Evolutionary conservation across 495 filamentous ascomycete genomes (phyloP).

Genomic region (Pyrenula massariospora): DNA sequence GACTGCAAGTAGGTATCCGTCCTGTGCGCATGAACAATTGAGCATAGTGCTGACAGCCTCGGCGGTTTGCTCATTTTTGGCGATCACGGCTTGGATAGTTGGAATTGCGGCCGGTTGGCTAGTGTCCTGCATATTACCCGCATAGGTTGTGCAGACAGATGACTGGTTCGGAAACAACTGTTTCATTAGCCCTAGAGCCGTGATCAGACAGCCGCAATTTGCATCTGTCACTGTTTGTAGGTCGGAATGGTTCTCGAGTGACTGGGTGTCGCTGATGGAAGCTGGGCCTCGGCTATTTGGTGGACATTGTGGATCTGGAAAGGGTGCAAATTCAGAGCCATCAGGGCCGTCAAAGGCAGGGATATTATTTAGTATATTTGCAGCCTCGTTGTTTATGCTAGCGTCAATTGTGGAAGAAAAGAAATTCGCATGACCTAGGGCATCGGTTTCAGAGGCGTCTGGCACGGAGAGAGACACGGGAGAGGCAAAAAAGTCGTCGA

Average conservation of each 20-base stretch:
- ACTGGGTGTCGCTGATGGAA: background rate
- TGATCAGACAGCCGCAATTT: constrained; percentile 2
- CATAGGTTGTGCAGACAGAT: constrained; percentile 1
- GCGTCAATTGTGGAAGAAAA: constrained; percentile 1
- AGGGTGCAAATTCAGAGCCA: background rate
- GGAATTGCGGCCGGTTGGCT: too few relatives aligned
- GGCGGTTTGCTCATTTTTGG: constrained; percentile 13
- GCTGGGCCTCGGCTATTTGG: background rate
- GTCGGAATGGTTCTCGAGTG: background rate
- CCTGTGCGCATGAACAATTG: constrained; percentile 12
- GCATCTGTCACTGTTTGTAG: constrained; percentile 1
- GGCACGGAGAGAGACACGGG: constrained; percentile 6
- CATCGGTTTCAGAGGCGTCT: constrained; percentile 2
- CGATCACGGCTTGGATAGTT: constrained; percentile 13
- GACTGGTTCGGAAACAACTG: constrained; percentile 7
- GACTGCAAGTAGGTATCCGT: constrained; percentile 14
- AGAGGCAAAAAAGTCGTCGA: constrained; percentile 8
- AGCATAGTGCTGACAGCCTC: constrained; percentile 13
- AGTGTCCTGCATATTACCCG: too few relatives aligned
- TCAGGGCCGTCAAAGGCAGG: background rate
- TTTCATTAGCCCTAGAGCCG: constrained; percentile 4
- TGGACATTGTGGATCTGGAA: background rate
- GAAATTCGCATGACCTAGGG: constrained; percentile 1
- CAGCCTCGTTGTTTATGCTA: background rate
- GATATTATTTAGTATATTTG: background rate